Conservation (phyloP, 2,329 filamentous ascomycete species). For the Fusarium pilosicola region DNA sequence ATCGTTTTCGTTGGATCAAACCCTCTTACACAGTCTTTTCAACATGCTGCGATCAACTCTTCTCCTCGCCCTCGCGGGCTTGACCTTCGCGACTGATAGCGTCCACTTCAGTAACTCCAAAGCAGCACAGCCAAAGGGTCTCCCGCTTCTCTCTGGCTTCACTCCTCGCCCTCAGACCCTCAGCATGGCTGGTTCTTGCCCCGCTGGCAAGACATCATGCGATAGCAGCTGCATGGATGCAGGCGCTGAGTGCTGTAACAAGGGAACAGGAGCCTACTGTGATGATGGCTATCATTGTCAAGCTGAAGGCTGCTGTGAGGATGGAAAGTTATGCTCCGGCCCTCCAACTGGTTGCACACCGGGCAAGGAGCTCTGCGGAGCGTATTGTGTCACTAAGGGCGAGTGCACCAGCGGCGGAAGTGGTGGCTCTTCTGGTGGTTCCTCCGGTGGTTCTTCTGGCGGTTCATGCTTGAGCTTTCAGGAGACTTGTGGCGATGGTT, state of each 20-base stretch:
- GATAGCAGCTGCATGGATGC: constrained; percentile 48
- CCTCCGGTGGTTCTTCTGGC: constrained; percentile 23
- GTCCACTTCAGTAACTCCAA: constrained; percentile 29
- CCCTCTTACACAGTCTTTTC: neutral
- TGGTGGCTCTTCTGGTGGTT: constrained; percentile 32
- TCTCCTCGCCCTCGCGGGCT: constrained; percentile 41
- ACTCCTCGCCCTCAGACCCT: constrained; percentile 33
- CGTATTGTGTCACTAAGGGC: constrained; percentile 47
- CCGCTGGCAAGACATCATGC: constrained; percentile 38
- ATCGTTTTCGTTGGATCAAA: neutral
- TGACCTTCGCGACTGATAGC: constrained; percentile 34
- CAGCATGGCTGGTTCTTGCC: constrained; percentile 34
- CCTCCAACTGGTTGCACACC: constrained; percentile 39
- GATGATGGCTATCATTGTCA: constrained; percentile 46
- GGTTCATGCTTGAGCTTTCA: constrained; percentile 33
- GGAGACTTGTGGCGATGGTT: constrained; percentile 38
- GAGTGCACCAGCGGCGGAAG: constrained; percentile 19
- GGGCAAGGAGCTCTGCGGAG: constrained; percentile 42
- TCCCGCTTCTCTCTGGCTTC: constrained; percentile 38
- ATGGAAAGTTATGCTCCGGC: constrained; percentile 48
- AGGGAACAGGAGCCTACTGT: constrained; percentile 46
- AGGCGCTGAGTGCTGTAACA: constrained; percentile 45
- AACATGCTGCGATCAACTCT: constrained; percentile 43
- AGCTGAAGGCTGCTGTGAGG: constrained; percentile 46
- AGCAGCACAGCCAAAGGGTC: constrained; percentile 15